A percentile compares a stretch with the other conserved stretches of the same genome.
phyloP scores from a whole-genome alignment of 1,139 yeast genomes.

The Saccharomyces pastorianus region DNA sequence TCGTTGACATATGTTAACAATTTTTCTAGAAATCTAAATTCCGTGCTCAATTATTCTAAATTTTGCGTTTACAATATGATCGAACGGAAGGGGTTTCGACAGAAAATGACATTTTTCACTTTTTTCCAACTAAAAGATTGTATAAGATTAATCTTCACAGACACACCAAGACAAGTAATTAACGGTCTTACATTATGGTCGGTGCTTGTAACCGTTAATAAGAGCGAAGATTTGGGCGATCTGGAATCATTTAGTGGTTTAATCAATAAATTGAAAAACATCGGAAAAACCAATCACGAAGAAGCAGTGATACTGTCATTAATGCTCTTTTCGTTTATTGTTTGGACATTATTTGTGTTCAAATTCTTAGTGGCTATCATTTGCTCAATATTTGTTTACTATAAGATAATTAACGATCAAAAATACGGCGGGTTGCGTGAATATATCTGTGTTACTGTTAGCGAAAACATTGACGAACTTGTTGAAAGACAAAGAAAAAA shows the following conservation, averaged over 20 bases:
- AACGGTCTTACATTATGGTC: slow-evolving; percentile 65
- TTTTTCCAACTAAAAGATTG: slow-evolving; percentile 63
- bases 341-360: slow-evolving; percentile 65
- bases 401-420: slow-evolving; percentile 33
- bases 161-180: slow-evolving; percentile 78
- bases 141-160: slow-evolving; percentile 60
- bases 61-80: slow-evolving; percentile 68
- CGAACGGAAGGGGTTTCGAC: slow-evolving; percentile 53
- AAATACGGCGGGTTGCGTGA: slow-evolving; percentile 21
- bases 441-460: slow-evolving; percentile 25
- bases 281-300: slow-evolving; percentile 53
- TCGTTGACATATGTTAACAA: slow-evolving; percentile 64
- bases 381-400: slow-evolving; percentile 48
- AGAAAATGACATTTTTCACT: slow-evolving; percentile 59
- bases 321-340: slow-evolving; percentile 64
- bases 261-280: slow-evolving; percentile 43
- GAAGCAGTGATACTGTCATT: slow-evolving; percentile 65
- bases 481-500: slow-evolving; percentile 1
- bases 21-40: slow-evolving; percentile 52
- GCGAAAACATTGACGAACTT: slow-evolving; percentile 23
- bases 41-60: slow-evolving; percentile 50
- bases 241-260: slow-evolving; percentile 38
- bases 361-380: slow-evolving; percentile 52
- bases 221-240: slow-evolving; percentile 28
- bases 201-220: slow-evolving; percentile 34